Conservation (phyloP, 208 protist genomes). For the Wallacemonas sp. region DNA sequence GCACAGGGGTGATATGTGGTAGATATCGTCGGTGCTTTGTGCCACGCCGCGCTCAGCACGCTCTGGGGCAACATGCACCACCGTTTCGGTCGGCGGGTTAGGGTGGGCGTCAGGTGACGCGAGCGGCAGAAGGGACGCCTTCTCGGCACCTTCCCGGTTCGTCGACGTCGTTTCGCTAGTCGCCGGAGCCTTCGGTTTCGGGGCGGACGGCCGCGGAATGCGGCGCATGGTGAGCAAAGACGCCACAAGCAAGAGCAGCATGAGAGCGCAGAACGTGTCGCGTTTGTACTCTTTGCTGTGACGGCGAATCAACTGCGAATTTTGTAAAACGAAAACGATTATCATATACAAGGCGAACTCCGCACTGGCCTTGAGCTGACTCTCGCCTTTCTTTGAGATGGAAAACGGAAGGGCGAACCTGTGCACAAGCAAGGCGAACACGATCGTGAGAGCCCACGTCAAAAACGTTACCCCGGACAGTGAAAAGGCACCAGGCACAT, state of each 20-base stretch:
- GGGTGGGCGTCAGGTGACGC: too few species aligned
- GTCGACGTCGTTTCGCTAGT: too few species aligned
- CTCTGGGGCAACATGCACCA: not conserved
- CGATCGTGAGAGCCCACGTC: not conserved
- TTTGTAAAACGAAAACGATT: not conserved
- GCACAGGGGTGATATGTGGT: slow-evolving; percentile 30
- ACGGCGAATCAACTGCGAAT: not conserved
- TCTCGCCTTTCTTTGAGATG: not conserved
- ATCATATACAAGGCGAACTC: not conserved
- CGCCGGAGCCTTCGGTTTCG: too few species aligned
- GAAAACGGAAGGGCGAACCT: not conserved
- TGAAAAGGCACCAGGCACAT: not conserved
- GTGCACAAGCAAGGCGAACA: not conserved
- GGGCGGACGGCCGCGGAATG: not conserved
- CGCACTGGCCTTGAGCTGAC: not conserved
- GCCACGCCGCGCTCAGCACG: not conserved
- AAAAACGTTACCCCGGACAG: not conserved
- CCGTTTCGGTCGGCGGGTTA: not conserved
- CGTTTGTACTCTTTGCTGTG: not conserved
- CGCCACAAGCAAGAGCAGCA: not conserved
- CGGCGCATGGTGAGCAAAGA: not conserved
- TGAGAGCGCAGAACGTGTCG: not conserved
- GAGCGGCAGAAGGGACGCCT: too few species aligned
- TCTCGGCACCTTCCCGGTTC: too few species aligned
- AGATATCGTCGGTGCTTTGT: not conserved